Conservation (phyloP, 2,329 filamentous ascomycete species). For the Pyrenophora tritici-repentis region DNA sequence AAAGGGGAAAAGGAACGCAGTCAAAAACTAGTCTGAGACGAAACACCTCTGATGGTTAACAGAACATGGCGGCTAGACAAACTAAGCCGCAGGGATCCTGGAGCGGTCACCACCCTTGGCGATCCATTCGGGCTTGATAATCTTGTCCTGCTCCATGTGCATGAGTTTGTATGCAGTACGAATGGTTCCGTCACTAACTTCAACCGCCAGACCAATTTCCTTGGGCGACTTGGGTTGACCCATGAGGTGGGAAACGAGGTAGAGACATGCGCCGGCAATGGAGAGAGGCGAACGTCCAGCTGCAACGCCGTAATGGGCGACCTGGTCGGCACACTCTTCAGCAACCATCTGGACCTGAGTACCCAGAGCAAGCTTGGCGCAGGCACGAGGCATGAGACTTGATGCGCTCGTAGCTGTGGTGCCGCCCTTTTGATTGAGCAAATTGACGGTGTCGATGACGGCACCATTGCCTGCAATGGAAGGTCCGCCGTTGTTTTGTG, state of each 20-base stretch:
- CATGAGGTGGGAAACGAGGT: constrained; percentile 89
- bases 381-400: constrained; percentile 88
- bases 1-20: too few relatives aligned
- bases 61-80: background rate
- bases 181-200: constrained; percentile 95
- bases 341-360: constrained; percentile 80
- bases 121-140: constrained; percentile 79
- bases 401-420: constrained; percentile 79
- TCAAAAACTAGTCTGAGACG: too few relatives aligned
- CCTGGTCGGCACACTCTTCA: constrained; percentile 75
- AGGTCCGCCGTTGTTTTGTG: constrained; percentile 44
- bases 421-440: constrained; percentile 59
- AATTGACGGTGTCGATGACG: constrained; percentile 60
- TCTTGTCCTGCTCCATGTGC: constrained; percentile 71
- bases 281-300: constrained; percentile 93
- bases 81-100: constrained; percentile 62
- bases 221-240: constrained; percentile 79
- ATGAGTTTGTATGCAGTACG: constrained; percentile 93
- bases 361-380: constrained; percentile 77
- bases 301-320: constrained; percentile 76
- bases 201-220: constrained; percentile 81
- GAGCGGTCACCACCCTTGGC: constrained; percentile 72
- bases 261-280: constrained; percentile 93
- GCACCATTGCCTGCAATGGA: constrained; percentile 44
- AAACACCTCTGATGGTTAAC: too few relatives aligned